Percentiles rank a stretch among this genome's conserved stretches.
Conservation (phyloP, 352 stramenopile genomes). For the Globisporangium alternatum region DNA sequence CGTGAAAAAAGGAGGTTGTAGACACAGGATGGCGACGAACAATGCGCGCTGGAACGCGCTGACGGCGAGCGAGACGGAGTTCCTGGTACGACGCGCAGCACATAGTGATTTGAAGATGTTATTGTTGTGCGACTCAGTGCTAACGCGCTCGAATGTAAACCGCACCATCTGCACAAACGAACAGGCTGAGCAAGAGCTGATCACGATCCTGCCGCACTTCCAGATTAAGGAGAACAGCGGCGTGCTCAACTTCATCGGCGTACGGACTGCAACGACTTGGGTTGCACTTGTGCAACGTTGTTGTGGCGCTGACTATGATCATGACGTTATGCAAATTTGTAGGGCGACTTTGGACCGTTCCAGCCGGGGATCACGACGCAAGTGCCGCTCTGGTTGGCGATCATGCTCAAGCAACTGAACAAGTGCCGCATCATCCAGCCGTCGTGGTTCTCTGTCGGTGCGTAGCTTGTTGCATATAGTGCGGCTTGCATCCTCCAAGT, state of each 20-base stretch:
- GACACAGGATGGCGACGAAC: constrained; percentile 12
- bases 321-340: constrained; percentile 1
- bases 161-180: background rate
- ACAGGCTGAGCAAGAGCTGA: constrained; percentile 85
- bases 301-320: background rate
- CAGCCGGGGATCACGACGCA: constrained; percentile 79
- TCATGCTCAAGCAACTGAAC: constrained; percentile 88
- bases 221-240: constrained; percentile 72
- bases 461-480: background rate
- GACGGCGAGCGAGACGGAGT: constrained; percentile 74
- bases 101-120: background rate
- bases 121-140: background rate
- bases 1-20: background rate
- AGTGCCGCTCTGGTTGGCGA: constrained; percentile 87
- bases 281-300: too few species aligned
- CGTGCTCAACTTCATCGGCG: constrained; percentile 80
- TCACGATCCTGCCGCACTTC: constrained; percentile 85
- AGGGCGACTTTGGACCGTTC: constrained; percentile 88
- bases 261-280: constrained; percentile 14
- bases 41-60: constrained; percentile 22
- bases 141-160: background rate
- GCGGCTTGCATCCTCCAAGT: background rate
- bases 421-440: constrained; percentile 84
- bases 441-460: constrained; percentile 79
- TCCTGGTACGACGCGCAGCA: constrained; percentile 39